A percentile compares a stretch with the other conserved stretches of the same genome.
phyloP scores from a whole-genome alignment of 1,284 basidiomycete genomes.

The Volvariella surrecta region DNA sequence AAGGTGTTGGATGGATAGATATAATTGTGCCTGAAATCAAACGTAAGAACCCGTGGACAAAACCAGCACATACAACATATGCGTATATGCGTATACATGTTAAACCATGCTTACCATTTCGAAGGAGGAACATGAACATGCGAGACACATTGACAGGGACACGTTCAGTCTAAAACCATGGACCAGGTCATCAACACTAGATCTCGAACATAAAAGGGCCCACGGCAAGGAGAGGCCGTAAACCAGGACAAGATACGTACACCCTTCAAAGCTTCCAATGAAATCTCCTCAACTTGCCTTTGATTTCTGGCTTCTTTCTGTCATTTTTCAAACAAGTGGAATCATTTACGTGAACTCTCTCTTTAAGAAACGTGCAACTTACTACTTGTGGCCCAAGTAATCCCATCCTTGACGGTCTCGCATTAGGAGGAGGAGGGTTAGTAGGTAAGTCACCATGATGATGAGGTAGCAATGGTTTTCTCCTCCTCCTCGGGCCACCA shows the following conservation, averaged over 20 bases:
- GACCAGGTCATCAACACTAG: background rate
- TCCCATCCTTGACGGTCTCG: no score
- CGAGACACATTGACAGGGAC: slow-evolving; percentile 50
- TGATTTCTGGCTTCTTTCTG: background rate
- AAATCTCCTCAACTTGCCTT: background rate
- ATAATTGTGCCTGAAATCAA: slow-evolving; percentile 52
- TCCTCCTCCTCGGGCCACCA: no score
- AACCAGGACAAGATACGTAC: background rate
- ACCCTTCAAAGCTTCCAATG: slow-evolving; percentile 2
- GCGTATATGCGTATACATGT: background rate
- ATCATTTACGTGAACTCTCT: no score
- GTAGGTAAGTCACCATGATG: no score
- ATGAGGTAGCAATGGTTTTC: no score
- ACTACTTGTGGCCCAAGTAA: no score
- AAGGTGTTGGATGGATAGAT: slow-evolving; percentile 41
- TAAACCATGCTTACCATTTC: slow-evolving; percentile 31
- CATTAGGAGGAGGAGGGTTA: no score
- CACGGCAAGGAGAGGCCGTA: background rate
- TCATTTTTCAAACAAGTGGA: no score
- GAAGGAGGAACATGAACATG: slow-evolving; percentile 55
- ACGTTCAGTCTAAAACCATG: slow-evolving; percentile 16
- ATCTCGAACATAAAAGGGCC: no score
- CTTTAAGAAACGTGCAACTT: no score
- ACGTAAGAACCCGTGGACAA: no score
- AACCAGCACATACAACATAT: slow-evolving; percentile 1